phyloP scores from a whole-genome alignment of 306 rosid species.

The Corylus americana region DNA sequence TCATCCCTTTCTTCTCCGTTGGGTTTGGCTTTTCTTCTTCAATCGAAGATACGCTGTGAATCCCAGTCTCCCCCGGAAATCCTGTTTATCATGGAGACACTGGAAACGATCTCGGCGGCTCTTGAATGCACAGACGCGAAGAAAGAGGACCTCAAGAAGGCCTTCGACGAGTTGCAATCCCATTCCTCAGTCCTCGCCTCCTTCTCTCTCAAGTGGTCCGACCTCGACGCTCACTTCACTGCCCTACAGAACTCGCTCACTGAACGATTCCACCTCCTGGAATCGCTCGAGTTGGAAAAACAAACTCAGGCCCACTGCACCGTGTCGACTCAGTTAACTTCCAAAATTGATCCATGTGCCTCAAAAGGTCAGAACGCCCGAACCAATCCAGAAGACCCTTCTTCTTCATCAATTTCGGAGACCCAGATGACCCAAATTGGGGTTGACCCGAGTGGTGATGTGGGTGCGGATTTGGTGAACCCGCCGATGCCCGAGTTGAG shows the following conservation, averaged over 20 bases:
- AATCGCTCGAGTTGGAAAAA: slow-evolving; percentile 42
- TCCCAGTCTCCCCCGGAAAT: neutral
- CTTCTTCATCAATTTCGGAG: slow-evolving; percentile 9
- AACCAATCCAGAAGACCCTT: slow-evolving; percentile 14
- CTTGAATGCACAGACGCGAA: slow-evolving; percentile 53
- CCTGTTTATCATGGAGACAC: slow-evolving; percentile 32
- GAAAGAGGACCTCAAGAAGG: slow-evolving; percentile 56
- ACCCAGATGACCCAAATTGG: slow-evolving; percentile 11
- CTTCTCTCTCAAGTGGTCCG: slow-evolving; percentile 59
- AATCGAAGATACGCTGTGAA: neutral
- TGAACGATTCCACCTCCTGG: slow-evolving; percentile 47
- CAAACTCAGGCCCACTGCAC: neutral
- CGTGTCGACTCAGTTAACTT: slow-evolving; percentile 6
- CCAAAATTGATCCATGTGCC: slow-evolving; percentile 2
- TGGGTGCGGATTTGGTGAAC: slow-evolving; percentile 5
- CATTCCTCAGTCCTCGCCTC: slow-evolving; percentile 53
- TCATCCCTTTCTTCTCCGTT: neutral
- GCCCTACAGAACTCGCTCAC: slow-evolving; percentile 48
- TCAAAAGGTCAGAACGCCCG: neutral
- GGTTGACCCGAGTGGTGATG: slow-evolving; percentile 1
- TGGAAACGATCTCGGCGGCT: slow-evolving; percentile 53
- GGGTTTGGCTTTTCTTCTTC: neutral
- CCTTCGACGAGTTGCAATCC: slow-evolving; percentile 68
- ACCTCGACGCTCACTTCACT: slow-evolving; percentile 66
- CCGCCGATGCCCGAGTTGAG: slow-evolving; percentile 47